A percentile compares a stretch with the other conserved stretches of the same genome.
phyloP scores from a whole-genome alignment of 345 rosid genomes.

The Lepidium didymum region DNA sequence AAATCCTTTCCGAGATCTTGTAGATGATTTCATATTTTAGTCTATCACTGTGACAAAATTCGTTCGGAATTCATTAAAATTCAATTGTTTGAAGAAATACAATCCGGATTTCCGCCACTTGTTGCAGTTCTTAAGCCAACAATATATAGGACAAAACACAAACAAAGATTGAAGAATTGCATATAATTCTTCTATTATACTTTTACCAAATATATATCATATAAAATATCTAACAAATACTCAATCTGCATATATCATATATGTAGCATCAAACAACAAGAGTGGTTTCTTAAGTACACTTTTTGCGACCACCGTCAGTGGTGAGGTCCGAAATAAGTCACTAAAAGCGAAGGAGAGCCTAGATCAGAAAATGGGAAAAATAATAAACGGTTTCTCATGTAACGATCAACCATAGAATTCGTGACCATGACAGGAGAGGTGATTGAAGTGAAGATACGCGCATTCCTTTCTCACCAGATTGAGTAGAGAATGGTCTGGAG shows the following conservation, averaged over 20 bases:
- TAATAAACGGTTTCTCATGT: no score
- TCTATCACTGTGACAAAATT: neutral
- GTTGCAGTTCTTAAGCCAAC: neutral
- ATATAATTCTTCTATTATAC: neutral
- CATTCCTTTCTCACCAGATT: no score
- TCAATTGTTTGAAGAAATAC: no score
- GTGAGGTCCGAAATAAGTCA: slow-evolving; percentile 21
- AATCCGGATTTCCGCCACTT: no score
- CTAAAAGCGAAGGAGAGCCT: no score
- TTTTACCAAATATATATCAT: neutral
- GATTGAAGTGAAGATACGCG: no score
- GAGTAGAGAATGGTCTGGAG: no score
- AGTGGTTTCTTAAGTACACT: slow-evolving; percentile 46
- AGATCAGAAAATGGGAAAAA: no score
- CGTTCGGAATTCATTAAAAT: no score
- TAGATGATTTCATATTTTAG: neutral
- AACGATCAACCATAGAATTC: no score
- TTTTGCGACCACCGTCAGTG: slow-evolving; percentile 56
- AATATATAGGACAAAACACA: neutral
- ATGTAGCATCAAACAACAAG: neutral
- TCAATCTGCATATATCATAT: neutral
- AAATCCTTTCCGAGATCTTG: no score
- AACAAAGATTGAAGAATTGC: neutral
- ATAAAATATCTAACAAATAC: neutral
- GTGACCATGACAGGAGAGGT: no score